Evolutionary conservation across 768 basidiomycete species (phyloP), one percentile per base, ranked within the genome.

Genomic region (Lanmaoa rubissima): DNA sequence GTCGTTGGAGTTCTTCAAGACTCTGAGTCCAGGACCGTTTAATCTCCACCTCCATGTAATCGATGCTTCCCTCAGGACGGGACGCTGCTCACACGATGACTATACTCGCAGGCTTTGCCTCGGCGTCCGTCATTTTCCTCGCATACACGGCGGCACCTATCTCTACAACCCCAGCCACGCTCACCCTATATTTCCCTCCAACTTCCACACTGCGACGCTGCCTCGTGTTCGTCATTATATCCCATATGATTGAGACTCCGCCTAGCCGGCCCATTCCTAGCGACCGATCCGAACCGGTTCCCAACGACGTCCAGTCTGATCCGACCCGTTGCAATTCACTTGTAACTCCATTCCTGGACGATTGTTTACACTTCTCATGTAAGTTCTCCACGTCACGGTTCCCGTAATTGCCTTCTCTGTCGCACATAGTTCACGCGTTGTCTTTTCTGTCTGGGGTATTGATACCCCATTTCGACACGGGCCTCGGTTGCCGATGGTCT

Each of bases 221-320:
- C 17, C 19, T 24, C 26, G 28, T 51, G 40, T n/a, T 17, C 21
- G 19, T 40, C n/a, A 36, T 32, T 26, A 13, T 48, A n/a, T 28
- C 31, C 24, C 26, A 2, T 24, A 24, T 24, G 21, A 31, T 66
- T 66, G 49, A 36, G 32, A 61, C 55, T 59, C 64, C 67, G 66
- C 51, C 36, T 46, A 28, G 36, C 48, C 32, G 19, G 28, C 11
- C 50, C 4, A n/a, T 6, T 35, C 35, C 12, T 40, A 32, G 26
- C 16, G 39, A 41, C 21, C 34, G 39, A n/a, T 5, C 35, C 24
- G 39, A n/a, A 3, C 35, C 24, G 28, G 28, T 14, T 26, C 11
- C 6, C 6, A 11, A 38, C 28, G 42, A 45, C 21, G 28, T 12
- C 42, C 24, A 31, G 12, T 24, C 57, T 51, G 60, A 40, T 58